Evolutionary conservation across 495 filamentous ascomycete species (phyloP), one percentile per base, ranked within the genome.

Genomic region (Tetracladium marchalianum): DNA sequence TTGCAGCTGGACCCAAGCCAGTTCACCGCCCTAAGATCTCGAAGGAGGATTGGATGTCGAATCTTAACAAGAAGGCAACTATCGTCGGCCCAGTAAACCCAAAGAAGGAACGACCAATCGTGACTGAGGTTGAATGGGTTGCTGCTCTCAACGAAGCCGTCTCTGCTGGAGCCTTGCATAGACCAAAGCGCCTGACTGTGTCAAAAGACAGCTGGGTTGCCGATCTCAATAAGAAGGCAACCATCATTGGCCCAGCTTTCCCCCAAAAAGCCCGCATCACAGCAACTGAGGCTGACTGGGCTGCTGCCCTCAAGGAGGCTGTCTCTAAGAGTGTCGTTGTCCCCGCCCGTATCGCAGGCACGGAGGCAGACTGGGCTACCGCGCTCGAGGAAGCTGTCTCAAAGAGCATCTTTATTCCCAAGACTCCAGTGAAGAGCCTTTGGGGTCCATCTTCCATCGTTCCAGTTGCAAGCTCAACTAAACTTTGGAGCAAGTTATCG

Each of bases 381-480:
- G 50, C 54, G 17, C 43, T 51, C 15, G 17, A 19, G 6, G 42
- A 53, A 11, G 45, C 43, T 15, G 24, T 50, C 31, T 34, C 39
- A n/a, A 24, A 24, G 19, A 18, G 34, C 27, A 11, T 42, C 17
- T 1, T 17, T 34, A 5, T 17, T 18, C 22, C 17, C 17, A 6
- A 27, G 24, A 4, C 13, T 15, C 15, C 16, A 31, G 18, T 16
- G 10, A 2, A 46, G 43, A 27, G 49, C 51, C 31, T 11, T 45
- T 6, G n/a, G 44, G 13, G 19, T 45, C 0, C 37, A 43, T n/a
- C 53, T 52, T 36, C 49, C 53, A 34, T 45, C 49, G 5, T 56
- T 12, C n/a, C 40, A 2, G 16, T 27, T 24, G 39, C 50, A 16
- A 34, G 9, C n/a, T 2, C 19, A 13, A 24, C 6, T 4, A 17